Base-by-base conservation (phyloP, 768 basidiomycete genomes). In the Tulasnella sp. region DNA sequence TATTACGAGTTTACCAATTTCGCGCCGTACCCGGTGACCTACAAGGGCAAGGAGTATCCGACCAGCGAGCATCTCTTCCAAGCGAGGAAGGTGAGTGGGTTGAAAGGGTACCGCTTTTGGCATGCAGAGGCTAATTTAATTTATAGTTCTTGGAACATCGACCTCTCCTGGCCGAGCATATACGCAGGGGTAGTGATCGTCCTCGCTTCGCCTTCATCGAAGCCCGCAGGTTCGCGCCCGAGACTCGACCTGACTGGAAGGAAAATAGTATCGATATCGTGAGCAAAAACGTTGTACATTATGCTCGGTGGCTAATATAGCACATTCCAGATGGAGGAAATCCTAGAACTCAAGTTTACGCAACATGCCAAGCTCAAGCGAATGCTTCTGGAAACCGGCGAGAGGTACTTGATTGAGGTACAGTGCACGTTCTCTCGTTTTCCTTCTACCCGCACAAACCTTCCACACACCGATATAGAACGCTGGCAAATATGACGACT, bases 361-460 rank as follows among this genome's bases (percentile, higher is more conserved):
- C 82, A 82, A 42, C 80, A 82, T 48, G 19, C 5, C 2, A 48
- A 56, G 27, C 71, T 82, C 27, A 38, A 71, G 39, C 46, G 42
- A 39, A 36, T 81, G 75, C 81, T 82, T 14, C 31, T 82, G 24
- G 27, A 52, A 21, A 82, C 82, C 3, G 78, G 82, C 8, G 71
- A 81, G 19, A 56, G 78, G 24, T 75, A 80, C 31, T 75, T 82
- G 19, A 74, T 82, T 27, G 82, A 82, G 82, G 82, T 80, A 19
- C 16, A 24, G 74, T 27, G 52, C 21, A 3, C 34, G 31, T 18
- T 18, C 62, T 12, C 24, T 74, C 18, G n/a, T n/a, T n/a, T 78
- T 31, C 36, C 36, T 24, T 31, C 36, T 4, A 6, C 18, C 9
- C n/a, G 16, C 73, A 8, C 9, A 14, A 6, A 36, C 5, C 27